Base-by-base conservation (phyloP, 164 flowering plant genomes). In the Vitis cinerea region DNA sequence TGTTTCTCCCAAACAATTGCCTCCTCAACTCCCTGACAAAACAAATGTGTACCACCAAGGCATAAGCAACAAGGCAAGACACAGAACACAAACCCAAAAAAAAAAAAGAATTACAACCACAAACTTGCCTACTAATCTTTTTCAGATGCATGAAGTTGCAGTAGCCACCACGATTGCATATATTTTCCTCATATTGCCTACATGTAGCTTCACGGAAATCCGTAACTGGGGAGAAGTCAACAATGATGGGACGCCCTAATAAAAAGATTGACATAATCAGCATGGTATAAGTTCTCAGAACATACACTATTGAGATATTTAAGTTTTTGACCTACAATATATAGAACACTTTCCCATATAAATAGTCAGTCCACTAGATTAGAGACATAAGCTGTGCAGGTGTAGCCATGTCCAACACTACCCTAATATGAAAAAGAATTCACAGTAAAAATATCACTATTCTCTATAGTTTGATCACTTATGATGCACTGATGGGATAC, bases 161-260 rank as follows among this genome's bases (percentile, higher is more conserved):
- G 29, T 79, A 79, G 23, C 82, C 83, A 52, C 83, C 83, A 16
- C 83, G 71, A 64, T 77, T 77, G 72, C 82, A 80, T 13, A 71
- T 75, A 48, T 80, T 77, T 53, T 80, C 83, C 52, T 77, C 80
- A 52, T 71, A 80, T 68, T 79, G 83, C 61, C 80, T 68, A 65
- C 83, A 80, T 13, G 83, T 80, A 59, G 83, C 83, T 74, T 80
- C 83, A 57, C 83, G 80, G 53, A 80, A 77, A 69, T 77, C 80
- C 19, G 83, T 80, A 63, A 76, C 80, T 1, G 82, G 82, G 7
- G 82, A 79, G 61, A 79, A 79, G 69, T 79, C 82, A 29, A 74
- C 82, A 59, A 79, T 79, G 65, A 79, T 79, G 27, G 82, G 82
- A 30, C 82, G 82, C 51, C 82, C 82, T 73, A 30, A 50, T 51